A percentile compares a stretch with the other conserved stretches of the same genome.
Evolutionary conservation across 2,329 filamentous ascomycete species (phyloP).

Genomic region (Cordyceps javanica): DNA sequence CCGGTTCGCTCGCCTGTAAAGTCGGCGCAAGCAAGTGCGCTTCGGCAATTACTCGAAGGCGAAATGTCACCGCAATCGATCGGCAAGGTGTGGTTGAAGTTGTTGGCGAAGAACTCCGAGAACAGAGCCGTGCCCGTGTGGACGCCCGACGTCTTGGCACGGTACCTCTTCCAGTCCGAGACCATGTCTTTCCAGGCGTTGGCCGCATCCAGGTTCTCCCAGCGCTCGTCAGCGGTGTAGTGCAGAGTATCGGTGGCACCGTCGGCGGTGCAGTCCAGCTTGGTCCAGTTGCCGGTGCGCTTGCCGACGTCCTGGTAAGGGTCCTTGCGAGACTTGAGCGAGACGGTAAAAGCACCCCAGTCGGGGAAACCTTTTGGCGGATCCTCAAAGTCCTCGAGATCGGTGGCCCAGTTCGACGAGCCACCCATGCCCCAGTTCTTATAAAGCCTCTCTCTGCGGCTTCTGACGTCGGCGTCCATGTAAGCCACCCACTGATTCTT

Average conservation of each 20-base stretch:
- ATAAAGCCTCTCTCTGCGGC: conserved; percentile 9
- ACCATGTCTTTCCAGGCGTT: not conserved
- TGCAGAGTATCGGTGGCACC: conserved; percentile 5
- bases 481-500: conserved; percentile 16
- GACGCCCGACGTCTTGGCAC: not conserved
- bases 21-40: not conserved
- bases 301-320: conserved; percentile 13
- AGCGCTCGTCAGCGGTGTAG: not conserved
- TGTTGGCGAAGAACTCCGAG: conserved; percentile 14
- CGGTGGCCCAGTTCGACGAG: conserved; percentile 20
- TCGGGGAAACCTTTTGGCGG: conserved; percentile 12
- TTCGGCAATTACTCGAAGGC: not conserved
- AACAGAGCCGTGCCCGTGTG: conserved; percentile 11
- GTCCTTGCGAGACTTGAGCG: conserved; percentile 16
- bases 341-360: conserved; percentile 16
- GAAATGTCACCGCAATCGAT: not conserved
- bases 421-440: conserved; percentile 18
- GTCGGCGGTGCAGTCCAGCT: conserved; percentile 17
- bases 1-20: conserved; percentile 15
- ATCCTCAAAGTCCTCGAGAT: conserved; percentile 18
- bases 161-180: not conserved
- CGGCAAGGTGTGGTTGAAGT: not conserved
- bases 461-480: conserved; percentile 17
- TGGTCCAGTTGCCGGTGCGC: conserved; percentile 21
- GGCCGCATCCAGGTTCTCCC: not conserved